Evolutionary conservation across 805 yeast genomes (phyloP).

Genomic region (Wickerhamiella vanderwaltii): DNA sequence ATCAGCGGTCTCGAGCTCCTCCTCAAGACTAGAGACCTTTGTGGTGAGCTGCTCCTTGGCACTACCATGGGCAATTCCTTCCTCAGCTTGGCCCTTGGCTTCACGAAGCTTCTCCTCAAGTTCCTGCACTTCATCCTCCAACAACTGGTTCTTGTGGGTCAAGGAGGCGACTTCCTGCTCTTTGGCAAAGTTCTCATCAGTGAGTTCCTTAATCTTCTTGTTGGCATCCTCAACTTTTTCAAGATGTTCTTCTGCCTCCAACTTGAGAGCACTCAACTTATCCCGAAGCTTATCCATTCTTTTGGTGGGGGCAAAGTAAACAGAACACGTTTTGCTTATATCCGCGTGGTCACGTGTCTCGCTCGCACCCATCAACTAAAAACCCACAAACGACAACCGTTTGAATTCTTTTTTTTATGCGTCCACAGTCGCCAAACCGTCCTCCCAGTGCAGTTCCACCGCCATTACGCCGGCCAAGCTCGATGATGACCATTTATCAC

Average conservation of each 20-base stretch:
- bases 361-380: too few species aligned
- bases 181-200: constrained; percentile 82
- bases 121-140: constrained; percentile 69
- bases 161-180: constrained; percentile 91
- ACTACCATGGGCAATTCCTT: constrained; percentile 75
- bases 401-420: too few species aligned
- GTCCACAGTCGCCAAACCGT: constrained; percentile 4
- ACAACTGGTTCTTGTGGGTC: constrained; percentile 78
- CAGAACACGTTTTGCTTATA: constrained; percentile 9
- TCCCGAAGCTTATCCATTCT: constrained; percentile 30
- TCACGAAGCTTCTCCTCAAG: constrained; percentile 48
- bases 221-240: constrained; percentile 85
- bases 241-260: constrained; percentile 96
- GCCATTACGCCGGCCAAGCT: constrained; percentile 18
- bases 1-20: constrained; percentile 83
- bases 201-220: constrained; percentile 72
- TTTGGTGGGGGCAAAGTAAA: constrained; percentile 39
- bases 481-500: constrained; percentile 17
- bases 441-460: constrained; percentile 6
- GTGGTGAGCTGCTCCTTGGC: constrained; percentile 83
- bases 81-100: constrained; percentile 79
- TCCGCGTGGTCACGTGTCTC: constrained; percentile 8
- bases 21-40: constrained; percentile 80
- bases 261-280: constrained; percentile 45
- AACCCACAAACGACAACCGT: too few species aligned